These are phyloP conservation scores for Daldinia sp. DNA, from an alignment of 2,329 filamentous ascomycete genomes.

Conservation along the genomic window DNA sequence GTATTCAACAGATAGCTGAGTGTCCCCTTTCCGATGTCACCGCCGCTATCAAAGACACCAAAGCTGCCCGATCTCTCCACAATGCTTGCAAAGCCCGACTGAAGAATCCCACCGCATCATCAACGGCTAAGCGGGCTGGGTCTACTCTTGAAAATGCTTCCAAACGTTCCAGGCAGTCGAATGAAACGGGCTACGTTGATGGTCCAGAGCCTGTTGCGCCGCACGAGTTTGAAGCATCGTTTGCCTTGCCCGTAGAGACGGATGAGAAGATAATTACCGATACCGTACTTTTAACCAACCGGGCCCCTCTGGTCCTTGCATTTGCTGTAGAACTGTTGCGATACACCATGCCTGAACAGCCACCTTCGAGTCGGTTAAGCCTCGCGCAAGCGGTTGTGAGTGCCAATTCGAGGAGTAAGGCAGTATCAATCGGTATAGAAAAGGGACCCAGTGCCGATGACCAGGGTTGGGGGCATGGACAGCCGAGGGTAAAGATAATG, in stretches of 20 bases:
- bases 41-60: slow-evolving; percentile 61
- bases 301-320: slow-evolving; percentile 84
- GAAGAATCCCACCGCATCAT: slow-evolving; percentile 53
- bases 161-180: slow-evolving; percentile 53
- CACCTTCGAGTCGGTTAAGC: slow-evolving; percentile 84
- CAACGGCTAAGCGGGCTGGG: slow-evolving; percentile 52
- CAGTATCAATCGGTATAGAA: slow-evolving; percentile 78
- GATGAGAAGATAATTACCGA: slow-evolving; percentile 70
- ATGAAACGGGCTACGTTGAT: slow-evolving; percentile 47
- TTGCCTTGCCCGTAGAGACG: slow-evolving; percentile 68
- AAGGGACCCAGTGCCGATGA: slow-evolving; percentile 73
- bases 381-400: slow-evolving; percentile 87
- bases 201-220: slow-evolving; percentile 58
- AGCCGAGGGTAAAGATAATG: slow-evolving; percentile 79
- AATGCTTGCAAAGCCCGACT: slow-evolving; percentile 66
- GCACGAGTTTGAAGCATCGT: slow-evolving; percentile 71
- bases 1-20: slow-evolving; percentile 67
- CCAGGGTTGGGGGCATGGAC: slow-evolving; percentile 79
- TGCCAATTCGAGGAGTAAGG: slow-evolving; percentile 82
- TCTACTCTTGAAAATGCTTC: slow-evolving; percentile 43
- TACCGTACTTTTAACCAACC: slow-evolving; percentile 76
- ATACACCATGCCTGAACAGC: slow-evolving; percentile 87
- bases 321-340: slow-evolving; percentile 81
- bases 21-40: slow-evolving; percentile 60
- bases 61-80: slow-evolving; percentile 64